A percentile compares a stretch with the other conserved stretches of the same genome.
Evolutionary conservation across 768 basidiomycete genomes (phyloP).

Genomic region (Pleurotus eryngii): DNA sequence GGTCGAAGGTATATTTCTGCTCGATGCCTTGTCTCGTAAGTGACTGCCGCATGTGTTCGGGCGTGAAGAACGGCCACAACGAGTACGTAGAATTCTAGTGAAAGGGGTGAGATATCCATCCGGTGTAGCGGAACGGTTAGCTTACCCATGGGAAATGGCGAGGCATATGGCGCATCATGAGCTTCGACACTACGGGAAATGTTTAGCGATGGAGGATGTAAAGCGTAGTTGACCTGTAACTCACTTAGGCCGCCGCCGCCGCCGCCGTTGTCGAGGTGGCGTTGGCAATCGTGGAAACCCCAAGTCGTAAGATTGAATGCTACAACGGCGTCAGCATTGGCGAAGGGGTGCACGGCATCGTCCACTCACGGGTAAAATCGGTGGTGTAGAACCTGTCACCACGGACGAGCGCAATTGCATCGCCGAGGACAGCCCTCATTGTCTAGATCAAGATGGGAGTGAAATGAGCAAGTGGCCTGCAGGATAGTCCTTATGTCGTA

Average conservation of each 20-base stretch:
- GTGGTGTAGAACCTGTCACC: conserved; percentile 54
- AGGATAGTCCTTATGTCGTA: conserved; percentile 10
- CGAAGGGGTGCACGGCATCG: neutral
- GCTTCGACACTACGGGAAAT: too few species aligned
- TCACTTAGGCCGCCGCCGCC: conserved; percentile 28
- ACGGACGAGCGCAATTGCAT: conserved; percentile 50
- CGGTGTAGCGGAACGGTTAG: neutral
- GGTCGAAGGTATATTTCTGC: conserved; percentile 33
- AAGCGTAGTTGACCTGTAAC: neutral
- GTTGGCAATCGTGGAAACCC: conserved; percentile 48
- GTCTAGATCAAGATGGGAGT: neutral
- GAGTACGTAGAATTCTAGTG: conserved; percentile 39
- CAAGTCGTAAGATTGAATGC: conserved; percentile 45
- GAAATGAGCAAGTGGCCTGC: neutral
- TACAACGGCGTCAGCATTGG: conserved; percentile 8
- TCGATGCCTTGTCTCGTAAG: conserved; percentile 36
- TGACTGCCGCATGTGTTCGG: conserved; percentile 29
- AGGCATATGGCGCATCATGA: conserved; percentile 37
- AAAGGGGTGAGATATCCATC: neutral
- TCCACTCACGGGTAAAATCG: conserved; percentile 44
- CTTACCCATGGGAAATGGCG: conserved; percentile 35
- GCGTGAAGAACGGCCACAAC: conserved; percentile 61
- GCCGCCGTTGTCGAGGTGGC: conserved; percentile 38
- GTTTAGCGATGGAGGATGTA: neutral
- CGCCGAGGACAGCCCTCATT: conserved; percentile 43